These are phyloP conservation scores for Camelina laxa DNA, from an alignment of 345 rosid genomes.

Conservation along the genomic window DNA sequence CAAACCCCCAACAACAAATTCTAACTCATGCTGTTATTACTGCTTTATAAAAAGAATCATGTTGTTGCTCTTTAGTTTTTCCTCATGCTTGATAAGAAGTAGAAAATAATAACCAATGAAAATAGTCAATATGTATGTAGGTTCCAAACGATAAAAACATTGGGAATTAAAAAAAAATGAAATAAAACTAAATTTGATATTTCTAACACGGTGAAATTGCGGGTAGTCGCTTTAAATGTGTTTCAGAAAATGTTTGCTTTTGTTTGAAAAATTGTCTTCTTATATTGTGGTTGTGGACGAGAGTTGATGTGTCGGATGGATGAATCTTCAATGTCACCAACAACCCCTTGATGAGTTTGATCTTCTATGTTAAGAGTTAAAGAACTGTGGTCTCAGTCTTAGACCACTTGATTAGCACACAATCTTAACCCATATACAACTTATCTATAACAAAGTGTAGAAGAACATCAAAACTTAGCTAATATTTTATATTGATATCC, in stretches of 20 bases:
- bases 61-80: not conserved
- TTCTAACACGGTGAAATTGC: not conserved
- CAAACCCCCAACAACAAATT: conserved; percentile 38
- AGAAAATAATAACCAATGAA: not conserved
- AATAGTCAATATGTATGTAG: not conserved
- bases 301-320: not conserved
- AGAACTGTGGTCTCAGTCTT: not conserved
- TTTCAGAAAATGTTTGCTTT: not conserved
- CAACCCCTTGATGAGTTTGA: not conserved
- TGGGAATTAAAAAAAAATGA: too few relatives aligned
- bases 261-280: not conserved
- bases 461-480: not conserved
- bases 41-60: conserved; percentile 5
- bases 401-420: not conserved
- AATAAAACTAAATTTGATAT: too few relatives aligned
- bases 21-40: conserved; percentile 5
- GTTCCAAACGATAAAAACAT: not conserved
- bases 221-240: not conserved
- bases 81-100: not conserved
- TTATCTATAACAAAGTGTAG: not conserved
- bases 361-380: not conserved
- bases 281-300: not conserved
- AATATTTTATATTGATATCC: not conserved
- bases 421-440: not conserved
- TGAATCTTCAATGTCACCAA: not conserved